Evolutionary conservation across 805 yeast species (phyloP), one percentile per base, ranked within the genome.

Genomic region (Wickerhamiella australiensis): DNA sequence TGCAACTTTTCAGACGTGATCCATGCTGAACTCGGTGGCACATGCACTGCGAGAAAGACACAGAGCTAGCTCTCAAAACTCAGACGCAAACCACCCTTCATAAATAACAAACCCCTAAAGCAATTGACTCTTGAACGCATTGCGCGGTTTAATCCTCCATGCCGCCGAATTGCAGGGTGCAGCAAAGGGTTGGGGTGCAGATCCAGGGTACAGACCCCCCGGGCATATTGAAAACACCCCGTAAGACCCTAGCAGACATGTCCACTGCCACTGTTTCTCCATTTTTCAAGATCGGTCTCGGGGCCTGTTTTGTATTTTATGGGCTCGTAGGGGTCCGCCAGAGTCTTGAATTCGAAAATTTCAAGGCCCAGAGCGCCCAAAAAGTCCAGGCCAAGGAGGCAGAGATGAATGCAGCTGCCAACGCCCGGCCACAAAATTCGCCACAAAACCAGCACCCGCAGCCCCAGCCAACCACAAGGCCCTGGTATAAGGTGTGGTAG

Each of bases 271-370:
- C 38, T 9, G 36, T 31, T 25, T 44, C 47, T 12, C 47, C 47
- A 35, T 23, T 58, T n/a, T 31, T 49, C 40, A 46, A 52, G 27
- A 55, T 57, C 25, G 27, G 52, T 12, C 37, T 58, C 27, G 52
- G 50, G 11, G 47, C 61, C 17, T 52, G 56, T 13, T 49, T 49
- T n/a, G 57, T 56, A 7, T 57, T 51, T 50, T 57, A 55, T 37
- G 61, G 61, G 17, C 56, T 57, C 3, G 59, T 55, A 2, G 61
- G 56, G 18, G 25, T 51, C 26, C 52, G 56, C 20, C 43, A 36
- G 9, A 55, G 52, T 36, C 42, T 53, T 15, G 35, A 25, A 5
- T 47, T 50, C 9, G 57, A 56, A 17, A 26, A 36, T 3, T 41
- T 53, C 5, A 22, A n/a, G 2, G 42, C 13, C 15, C 33, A 13